Evolutionary conservation across 1,284 basidiomycete genomes (phyloP).

Genomic region (Ceratobasidium sp.): DNA sequence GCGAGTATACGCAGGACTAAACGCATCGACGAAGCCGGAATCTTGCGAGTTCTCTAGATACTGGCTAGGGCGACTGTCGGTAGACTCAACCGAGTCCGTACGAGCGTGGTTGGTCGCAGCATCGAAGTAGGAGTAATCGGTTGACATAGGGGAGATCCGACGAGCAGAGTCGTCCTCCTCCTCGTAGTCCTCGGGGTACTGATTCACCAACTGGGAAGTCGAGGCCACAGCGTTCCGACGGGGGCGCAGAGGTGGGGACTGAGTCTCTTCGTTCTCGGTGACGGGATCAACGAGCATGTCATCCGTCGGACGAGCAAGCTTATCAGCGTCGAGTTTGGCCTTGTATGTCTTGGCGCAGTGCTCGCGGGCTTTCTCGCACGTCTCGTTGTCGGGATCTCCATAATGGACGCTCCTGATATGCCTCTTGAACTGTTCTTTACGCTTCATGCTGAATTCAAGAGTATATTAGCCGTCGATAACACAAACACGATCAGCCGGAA

Average conservation of each 20-base stretch:
- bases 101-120: no score
- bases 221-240: slow-evolving; percentile 12
- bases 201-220: neutral
- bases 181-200: slow-evolving; percentile 9
- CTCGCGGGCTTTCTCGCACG: neutral
- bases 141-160: neutral
- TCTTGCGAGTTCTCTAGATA: neutral
- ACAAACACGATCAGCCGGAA: neutral
- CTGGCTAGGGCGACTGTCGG: neutral
- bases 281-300: no score
- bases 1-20: neutral
- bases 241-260: neutral
- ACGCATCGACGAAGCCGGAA: neutral
- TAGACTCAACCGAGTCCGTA: neutral
- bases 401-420: neutral
- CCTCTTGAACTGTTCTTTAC: neutral
- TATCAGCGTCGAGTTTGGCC: neutral
- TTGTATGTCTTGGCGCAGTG: neutral
- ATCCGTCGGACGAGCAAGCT: no score
- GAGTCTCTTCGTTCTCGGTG: neutral
- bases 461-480: neutral
- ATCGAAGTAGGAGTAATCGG: neutral
- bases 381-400: neutral
- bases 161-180: neutral
- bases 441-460: slow-evolving; percentile 11